phyloP scores from a whole-genome alignment of 2,329 filamentous ascomycete genomes.

The Hypoxylon sp. region DNA sequence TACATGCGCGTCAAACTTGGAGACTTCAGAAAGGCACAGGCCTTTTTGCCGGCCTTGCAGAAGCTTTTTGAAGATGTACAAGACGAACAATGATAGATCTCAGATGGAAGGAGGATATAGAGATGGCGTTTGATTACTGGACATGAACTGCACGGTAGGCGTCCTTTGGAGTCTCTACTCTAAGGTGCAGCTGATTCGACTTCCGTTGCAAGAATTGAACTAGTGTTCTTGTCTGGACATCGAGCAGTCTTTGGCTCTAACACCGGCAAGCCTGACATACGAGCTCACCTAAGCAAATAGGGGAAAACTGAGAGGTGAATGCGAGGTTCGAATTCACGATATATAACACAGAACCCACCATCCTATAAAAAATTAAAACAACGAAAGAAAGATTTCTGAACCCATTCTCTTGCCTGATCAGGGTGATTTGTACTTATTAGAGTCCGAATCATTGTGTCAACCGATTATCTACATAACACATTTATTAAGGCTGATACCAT shows the following conservation, averaged over 20 bases:
- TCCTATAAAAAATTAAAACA: background rate
- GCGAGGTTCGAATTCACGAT: background rate
- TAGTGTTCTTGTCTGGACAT: background rate
- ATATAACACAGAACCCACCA: background rate
- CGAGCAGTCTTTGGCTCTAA: background rate
- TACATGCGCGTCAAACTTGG: constrained; percentile 76
- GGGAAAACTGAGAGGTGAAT: background rate
- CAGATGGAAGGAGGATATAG: constrained; percentile 1
- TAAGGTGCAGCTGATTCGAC: background rate
- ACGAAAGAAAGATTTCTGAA: background rate
- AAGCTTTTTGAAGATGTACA: constrained; percentile 49
- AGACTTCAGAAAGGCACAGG: constrained; percentile 54
- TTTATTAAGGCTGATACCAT: background rate
- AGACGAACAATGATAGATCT: constrained; percentile 32
- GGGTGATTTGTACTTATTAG: background rate
- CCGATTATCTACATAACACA: background rate
- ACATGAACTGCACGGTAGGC: background rate
- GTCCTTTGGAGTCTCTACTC: background rate
- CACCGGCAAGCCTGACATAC: background rate
- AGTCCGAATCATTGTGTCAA: background rate
- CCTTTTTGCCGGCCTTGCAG: constrained; percentile 53
- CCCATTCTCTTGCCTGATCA: background rate
- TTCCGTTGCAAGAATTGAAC: background rate
- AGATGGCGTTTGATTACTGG: background rate
- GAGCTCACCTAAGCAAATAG: background rate